Evolutionary conservation across 306 rosid species (phyloP), one percentile per base, ranked within the genome.

Genomic region (Castanopsis chinensis): DNA sequence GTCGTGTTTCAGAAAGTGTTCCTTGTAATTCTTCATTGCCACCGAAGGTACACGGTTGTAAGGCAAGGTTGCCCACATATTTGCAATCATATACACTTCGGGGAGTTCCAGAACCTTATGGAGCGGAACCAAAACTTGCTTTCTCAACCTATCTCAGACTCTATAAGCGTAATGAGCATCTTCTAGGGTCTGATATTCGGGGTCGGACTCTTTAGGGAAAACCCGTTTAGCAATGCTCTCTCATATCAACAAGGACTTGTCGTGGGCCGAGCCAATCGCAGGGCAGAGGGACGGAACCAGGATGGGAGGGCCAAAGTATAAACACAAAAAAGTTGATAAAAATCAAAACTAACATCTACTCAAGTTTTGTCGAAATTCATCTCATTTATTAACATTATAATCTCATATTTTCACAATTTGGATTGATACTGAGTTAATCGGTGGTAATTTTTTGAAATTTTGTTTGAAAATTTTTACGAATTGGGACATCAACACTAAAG

Each of bases 121-220:
- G 49, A 91, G 52, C 0, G 91, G 94, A 60, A 91, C 93, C 57
- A 91, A 69, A 54, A 88, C 88, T 17, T 91, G 78, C 83, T 86
- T 91, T 79, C 97, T 87, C 83, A 91, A 61, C 21, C 98, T 76
- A 68, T 93, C 94, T 3, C 94, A 72, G 8, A 91, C 85, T 63
- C 94, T 86, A 25, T 90, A 93, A 2, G 91, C 97, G 19, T 89
- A 93, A 68, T 89, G 87, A 0, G 89, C 89, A 28, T 93, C 97
- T 73, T 91, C 94, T 6, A 91, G 43, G 1, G 87, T 92, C 63
- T 82, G 59, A 58, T 88, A 93, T 54, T 89, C 91, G 0, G 85
- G 67, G 67, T 75, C 43, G 3, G 51, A 80, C 52, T 86, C 86
- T 0, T 85, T 67, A 2, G 91, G 86, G 78, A 89, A 93, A 3